A percentile compares a stretch with the other conserved stretches of the same genome.
These are phyloP conservation scores for Coniophora puteana DNA, from an alignment of 1,284 basidiomycete genomes.

Conservation along the genomic window DNA sequence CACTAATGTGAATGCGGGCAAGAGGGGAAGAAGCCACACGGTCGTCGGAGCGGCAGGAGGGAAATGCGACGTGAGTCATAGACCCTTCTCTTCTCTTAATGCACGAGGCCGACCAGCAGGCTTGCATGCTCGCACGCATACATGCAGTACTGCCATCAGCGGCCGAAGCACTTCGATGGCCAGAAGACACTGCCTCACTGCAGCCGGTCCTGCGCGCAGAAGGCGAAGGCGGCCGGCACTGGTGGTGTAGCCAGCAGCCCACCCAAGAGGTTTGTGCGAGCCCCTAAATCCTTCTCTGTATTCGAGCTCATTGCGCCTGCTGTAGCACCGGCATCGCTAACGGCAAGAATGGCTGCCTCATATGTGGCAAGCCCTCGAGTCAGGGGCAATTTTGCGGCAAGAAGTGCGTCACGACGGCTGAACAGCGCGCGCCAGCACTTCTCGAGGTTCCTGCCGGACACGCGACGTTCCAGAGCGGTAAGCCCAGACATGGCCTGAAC, in stretches of 20 bases:
- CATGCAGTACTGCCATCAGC: conserved; percentile 43
- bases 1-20: conserved; percentile 10
- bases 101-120: conserved; percentile 9
- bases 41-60: conserved; percentile 10
- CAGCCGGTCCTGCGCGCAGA: conserved; percentile 53
- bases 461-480: conserved; percentile 59
- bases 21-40: conserved; percentile 20
- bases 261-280: too few relatives aligned
- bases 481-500: conserved; percentile 16
- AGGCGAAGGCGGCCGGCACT: conserved; percentile 29
- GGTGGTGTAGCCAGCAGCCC: conserved; percentile 15
- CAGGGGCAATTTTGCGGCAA: conserved; percentile 57
- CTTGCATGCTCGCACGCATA: too few relatives aligned
- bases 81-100: conserved; percentile 1
- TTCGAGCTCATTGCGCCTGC: conserved; percentile 29
- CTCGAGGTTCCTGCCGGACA: conserved; percentile 58
- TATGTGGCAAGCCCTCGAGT: conserved; percentile 53
- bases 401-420: conserved; percentile 47
- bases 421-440: conserved; percentile 47
- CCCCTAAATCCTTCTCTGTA: too few relatives aligned
- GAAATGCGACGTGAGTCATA: conserved; percentile 27
- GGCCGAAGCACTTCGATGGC: conserved; percentile 53
- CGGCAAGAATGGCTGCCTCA: conserved; percentile 48
- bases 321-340: conserved; percentile 28
- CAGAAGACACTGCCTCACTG: conserved; percentile 51